These are phyloP conservation scores for Cenchrus purpureus DNA, from an alignment of 176 grass and related monocot genomes.

Conservation along the genomic window DNA sequence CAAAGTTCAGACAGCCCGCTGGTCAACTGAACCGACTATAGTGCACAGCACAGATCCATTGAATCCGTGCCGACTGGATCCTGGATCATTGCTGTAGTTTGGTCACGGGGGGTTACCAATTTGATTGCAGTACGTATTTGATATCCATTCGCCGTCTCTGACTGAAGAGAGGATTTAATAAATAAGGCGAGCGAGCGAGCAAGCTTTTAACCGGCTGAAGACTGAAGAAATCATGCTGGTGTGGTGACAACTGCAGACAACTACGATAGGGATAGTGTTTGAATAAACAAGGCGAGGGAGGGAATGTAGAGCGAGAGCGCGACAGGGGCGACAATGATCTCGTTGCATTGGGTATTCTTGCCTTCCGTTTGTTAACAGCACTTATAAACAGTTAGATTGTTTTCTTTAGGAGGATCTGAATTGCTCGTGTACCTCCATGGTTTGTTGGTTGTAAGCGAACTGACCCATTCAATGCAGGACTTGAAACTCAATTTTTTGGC, in stretches of 20 bases:
- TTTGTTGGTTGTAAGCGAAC: neutral
- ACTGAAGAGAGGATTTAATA: neutral
- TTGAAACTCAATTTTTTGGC: too few relatives aligned
- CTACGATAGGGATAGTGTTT: neutral
- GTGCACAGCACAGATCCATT: too few relatives aligned
- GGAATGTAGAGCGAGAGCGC: neutral
- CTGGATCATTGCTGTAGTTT: neutral
- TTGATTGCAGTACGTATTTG: neutral
- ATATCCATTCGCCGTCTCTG: neutral
- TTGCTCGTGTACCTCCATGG: neutral
- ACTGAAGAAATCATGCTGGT: neutral
- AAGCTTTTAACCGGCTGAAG: neutral
- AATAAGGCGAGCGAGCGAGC: neutral
- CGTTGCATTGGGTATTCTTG: neutral
- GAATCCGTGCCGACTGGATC: neutral
- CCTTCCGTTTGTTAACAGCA: neutral
- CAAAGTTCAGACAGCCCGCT: neutral
- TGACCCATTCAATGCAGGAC: neutral
- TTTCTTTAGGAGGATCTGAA: neutral
- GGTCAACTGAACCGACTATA: too few relatives aligned
- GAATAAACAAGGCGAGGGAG: slow-evolving; percentile 11
- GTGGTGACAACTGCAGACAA: slow-evolving; percentile 2
- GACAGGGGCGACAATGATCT: neutral
- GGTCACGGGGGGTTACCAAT: neutral
- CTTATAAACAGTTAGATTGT: neutral